Evolutionary conservation across 179 eudicot species (phyloP).

Genomic region (Pouteria campechiana): DNA sequence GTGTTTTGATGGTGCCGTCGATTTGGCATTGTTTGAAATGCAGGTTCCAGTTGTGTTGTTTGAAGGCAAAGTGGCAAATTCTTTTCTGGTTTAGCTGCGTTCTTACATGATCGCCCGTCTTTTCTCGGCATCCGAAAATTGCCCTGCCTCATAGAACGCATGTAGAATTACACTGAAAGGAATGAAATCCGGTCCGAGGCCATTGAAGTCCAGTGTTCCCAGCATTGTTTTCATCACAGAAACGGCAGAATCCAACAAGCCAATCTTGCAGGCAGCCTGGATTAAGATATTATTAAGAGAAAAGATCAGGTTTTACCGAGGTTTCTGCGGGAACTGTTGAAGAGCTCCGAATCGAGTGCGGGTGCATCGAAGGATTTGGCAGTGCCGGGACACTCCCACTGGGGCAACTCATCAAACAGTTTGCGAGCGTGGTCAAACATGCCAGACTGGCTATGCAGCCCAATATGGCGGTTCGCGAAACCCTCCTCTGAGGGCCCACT

Average conservation of each 20-base stretch:
- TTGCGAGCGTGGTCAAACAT: conserved; percentile 26
- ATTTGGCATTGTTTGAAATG: no score
- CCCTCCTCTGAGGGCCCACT: conserved; percentile 19
- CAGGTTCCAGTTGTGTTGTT: no score
- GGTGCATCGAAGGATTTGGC: conserved; percentile 14
- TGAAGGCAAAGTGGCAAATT: no score
- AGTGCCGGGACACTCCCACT: conserved; percentile 9
- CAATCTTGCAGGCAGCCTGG: conserved; percentile 16
- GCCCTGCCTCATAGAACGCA: conserved; percentile 11
- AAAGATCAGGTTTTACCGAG: background rate
- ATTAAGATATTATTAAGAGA: conserved; percentile 15
- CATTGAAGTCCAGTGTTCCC: conserved; percentile 17
- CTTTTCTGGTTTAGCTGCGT: no score
- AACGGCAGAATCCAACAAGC: conserved; percentile 9
- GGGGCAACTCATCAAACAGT: conserved; percentile 32
- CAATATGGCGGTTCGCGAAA: conserved; percentile 6
- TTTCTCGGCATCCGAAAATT: conserved; percentile 12
- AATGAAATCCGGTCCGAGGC: conserved; percentile 7
- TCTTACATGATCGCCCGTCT: conserved; percentile 21
- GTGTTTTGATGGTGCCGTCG: no score
- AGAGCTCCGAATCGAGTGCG: conserved; percentile 8
- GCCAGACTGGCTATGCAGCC: conserved; percentile 13
- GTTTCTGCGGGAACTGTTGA: conserved; percentile 3
- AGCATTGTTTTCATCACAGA: conserved; percentile 12
- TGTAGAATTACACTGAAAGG: conserved; percentile 14